Evolutionary conservation across 768 basidiomycete genomes (phyloP), one percentile per base, ranked within the genome.

Genomic region (Dendrothele bispora): DNA sequence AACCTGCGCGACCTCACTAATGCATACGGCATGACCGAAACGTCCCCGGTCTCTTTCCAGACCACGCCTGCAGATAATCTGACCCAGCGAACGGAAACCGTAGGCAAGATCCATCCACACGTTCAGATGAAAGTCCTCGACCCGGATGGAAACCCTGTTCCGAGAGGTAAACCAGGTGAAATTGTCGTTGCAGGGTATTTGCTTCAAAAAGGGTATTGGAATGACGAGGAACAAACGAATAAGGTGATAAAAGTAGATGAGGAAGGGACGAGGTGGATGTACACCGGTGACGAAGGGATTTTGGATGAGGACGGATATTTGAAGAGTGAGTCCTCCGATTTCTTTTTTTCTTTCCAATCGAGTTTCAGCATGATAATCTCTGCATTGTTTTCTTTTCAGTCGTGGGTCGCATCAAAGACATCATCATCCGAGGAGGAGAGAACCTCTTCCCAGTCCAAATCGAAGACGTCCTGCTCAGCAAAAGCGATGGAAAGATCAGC

Each of bases 21-120:
- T 48, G 88, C 84, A 10, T 92, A 89, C 63, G 90, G 90, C 48
- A 92, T 92, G 90, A 91, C 88, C 39, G 88, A 89, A 62, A 89
- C 87, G 37, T 88, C 89, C 53, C 90, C 90, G 0, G 89, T 91
- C 0, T 85, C 90, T 0, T 92, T 92, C 68, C 90, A 92, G 64
- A 84, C 88, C 1, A 82, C 77, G 2, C 76, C 82, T 0, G 72
- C 67, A 1, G 90, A 92, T 59, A 77, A 86, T 1, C 62, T 92
- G 21, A 66, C 75, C 40, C 88, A 88, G 59, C 84, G 89, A 2
- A 83, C 88, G 3, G 90, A 92, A 61, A 92, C 89, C 1, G 90
- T 91, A 10, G 90, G 90, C 4, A 82, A 72, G 57, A 73, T 86
- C 17, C 80, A 80, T 29, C 90, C 88, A 0, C 90, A 92, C 56